Base-by-base conservation (phyloP, 805 yeast genomes). In the Metschnikowia drakensbergensis region DNA sequence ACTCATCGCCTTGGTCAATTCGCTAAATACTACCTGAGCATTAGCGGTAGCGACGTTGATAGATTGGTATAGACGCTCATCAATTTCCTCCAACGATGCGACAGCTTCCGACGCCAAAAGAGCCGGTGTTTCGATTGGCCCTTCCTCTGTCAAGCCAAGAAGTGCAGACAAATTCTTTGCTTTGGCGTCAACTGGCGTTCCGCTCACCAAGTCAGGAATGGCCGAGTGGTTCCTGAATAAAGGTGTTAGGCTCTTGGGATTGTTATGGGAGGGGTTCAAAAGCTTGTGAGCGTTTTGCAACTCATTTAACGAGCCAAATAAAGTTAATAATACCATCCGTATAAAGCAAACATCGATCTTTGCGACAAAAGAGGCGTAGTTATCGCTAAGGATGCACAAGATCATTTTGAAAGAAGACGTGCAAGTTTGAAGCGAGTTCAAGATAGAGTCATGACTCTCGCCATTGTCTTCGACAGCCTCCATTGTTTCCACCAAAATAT, bases 11-110 rank as follows among this genome's bases (percentile, higher is more conserved):
- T 77, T 72, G 29, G 84, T 86, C 46, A 89, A 67, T 58, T 87
- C 92, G 28, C 84, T 77, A 57, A 86, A 84, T 2, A 88, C 96
- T n/a, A 79, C 79, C 57, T 82, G 86, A 1, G 96, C 91, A 46
- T 86, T 78, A 11, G 74, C 62, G 2, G 86, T 78, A 1, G 91
- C 89, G 13, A 74, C 71, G 28, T 74, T 78, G 37, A 88, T 73
- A 17, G 87, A 79, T 31, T 79, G 80, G 57, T 84, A 85, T 44
- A 88, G 67, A 55, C 82, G 84, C 37, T 77, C 81, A 60, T 88
- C 96, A 28, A 82, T 77, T 30, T 80, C 84, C 11, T 74, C 54
- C 41, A 48, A 33, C 8, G 54, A 43, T 8, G 52, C 52, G 17
- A 48, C 52, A 10, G 54, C 47, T 39, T 48, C 54, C 7, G 54